A percentile compares a stretch with the other conserved stretches of the same genome.
phyloP scores from a whole-genome alignment of 768 basidiomycete species.

The Suillus brevipes region DNA sequence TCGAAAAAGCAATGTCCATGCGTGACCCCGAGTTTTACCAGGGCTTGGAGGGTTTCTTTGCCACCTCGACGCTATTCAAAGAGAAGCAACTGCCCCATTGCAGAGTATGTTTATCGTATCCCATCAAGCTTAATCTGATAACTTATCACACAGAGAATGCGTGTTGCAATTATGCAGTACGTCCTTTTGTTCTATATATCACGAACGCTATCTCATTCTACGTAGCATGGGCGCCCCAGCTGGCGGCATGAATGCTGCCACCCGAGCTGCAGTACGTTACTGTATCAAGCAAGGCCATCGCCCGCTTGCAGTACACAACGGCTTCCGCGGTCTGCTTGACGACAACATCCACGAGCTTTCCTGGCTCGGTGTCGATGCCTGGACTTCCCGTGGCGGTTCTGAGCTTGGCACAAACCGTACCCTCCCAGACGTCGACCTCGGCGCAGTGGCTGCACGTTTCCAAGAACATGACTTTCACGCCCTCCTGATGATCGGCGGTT shows the following conservation, averaged over 20 bases:
- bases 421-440: slow-evolving; percentile 83
- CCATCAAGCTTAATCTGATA: slow-evolving; percentile 12
- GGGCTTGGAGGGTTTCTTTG: slow-evolving; percentile 80
- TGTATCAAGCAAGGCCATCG: slow-evolving; percentile 91
- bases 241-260: slow-evolving; percentile 98
- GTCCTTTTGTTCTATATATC: slow-evolving; percentile 23
- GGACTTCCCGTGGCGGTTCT: slow-evolving; percentile 95
- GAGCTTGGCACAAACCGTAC: slow-evolving; percentile 96
- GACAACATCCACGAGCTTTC: slow-evolving; percentile 83
- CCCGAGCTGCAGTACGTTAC: slow-evolving; percentile 90
- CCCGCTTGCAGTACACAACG: slow-evolving; percentile 92
- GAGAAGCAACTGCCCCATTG: slow-evolving; percentile 51
- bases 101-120: slow-evolving; percentile 37
- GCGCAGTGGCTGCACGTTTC: slow-evolving; percentile 87
- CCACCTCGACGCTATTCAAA: slow-evolving; percentile 63
- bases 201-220: slow-evolving; percentile 4
- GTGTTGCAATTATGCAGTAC: slow-evolving; percentile 83
- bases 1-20: slow-evolving; percentile 81
- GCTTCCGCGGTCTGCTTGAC: slow-evolving; percentile 92
- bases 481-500: slow-evolving; percentile 90
- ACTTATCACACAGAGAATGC: slow-evolving; percentile 55
- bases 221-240: slow-evolving; percentile 92
- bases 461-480: slow-evolving; percentile 80
- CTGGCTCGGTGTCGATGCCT: slow-evolving; percentile 96
- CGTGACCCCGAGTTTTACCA: slow-evolving; percentile 93